Percentiles rank a stretch among this genome's conserved stretches.
Evolutionary conservation across 1,284 basidiomycete species (phyloP).

Genomic region (Sanguinoderma infundibulare): DNA sequence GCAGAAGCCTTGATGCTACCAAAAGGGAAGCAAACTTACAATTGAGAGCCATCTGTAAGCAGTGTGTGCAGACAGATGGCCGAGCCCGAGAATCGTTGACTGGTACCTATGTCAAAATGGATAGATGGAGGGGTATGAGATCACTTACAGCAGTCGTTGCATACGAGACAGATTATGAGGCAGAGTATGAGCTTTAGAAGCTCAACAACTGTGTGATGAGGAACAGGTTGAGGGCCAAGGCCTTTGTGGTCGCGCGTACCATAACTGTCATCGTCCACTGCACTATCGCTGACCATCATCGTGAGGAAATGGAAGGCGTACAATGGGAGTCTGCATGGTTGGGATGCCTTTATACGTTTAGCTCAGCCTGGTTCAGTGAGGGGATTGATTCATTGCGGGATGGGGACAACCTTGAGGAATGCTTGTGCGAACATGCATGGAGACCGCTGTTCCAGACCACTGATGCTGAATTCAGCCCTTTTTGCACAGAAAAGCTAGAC

Average conservation of each 20-base stretch:
- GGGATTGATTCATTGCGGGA: too few species aligned
- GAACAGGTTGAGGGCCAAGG: not conserved
- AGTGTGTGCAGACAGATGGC: not conserved
- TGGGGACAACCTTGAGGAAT: too few species aligned
- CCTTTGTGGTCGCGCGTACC: not conserved
- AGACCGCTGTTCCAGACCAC: too few species aligned
- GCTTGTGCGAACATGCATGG: too few species aligned
- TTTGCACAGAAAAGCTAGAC: too few species aligned
- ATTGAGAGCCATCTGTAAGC: not conserved
- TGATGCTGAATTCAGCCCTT: too few species aligned
- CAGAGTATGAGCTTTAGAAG: not conserved
- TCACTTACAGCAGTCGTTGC: not conserved
- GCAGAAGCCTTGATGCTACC: not conserved
- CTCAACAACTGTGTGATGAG: not conserved
- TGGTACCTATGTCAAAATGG: not conserved
- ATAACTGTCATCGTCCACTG: not conserved
- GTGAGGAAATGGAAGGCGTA: not conserved
- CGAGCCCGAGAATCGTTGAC: not conserved
- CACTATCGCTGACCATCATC: not conserved
- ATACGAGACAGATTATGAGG: not conserved
- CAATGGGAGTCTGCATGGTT: not conserved
- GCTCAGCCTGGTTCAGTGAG: too few species aligned
- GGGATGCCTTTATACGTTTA: not conserved
- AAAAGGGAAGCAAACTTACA: not conserved
- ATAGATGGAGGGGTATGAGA: not conserved